Evolutionary conservation across 2,329 filamentous ascomycete genomes (phyloP), one percentile per base, ranked within the genome.

Genomic region (Trichoderma atrobrunneum): DNA sequence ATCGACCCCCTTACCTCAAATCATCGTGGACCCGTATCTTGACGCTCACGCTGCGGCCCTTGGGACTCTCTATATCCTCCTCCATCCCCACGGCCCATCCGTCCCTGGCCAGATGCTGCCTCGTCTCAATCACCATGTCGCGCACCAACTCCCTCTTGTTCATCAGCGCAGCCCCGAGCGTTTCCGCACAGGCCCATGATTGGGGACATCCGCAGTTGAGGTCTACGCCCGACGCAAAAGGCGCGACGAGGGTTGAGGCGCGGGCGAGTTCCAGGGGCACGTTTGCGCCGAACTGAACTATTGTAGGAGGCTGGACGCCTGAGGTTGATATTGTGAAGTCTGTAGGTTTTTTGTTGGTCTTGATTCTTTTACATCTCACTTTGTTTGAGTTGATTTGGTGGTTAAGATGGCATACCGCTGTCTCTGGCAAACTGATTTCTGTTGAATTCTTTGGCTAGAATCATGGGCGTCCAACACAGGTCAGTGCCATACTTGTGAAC

Each of bases 171-270:
- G 91, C 91, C 6, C 91, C 91, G 3, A 93, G 84, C 1, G 85
- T 88, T 79, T 91, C 89, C 56, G 90, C 87, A 76, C 91, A 91
- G 0, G 91, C 91, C 91, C 91, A 93, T 7, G 87, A 88, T 80
- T 93, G 91, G 8, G 91, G 91, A 77, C 91, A 93, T 12, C 91
- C 91, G 79, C 91, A 93, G 81, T 93, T 93, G 54, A 93, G 83
- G 76, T 93, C 90, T 3, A 93, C 86, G 74, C 91, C 91, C 76
- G 86, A 87, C 67, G 88, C 87, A 78, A 83, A 88, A 2, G 90
- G 90, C 0, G 86, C 87, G 3, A 89, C 88, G 62, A 93, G 85
- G 26, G 86, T 84, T 0, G 90, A 86, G 12, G 91, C 90, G 34
- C 90, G 86, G 16, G 88, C 84, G 59, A 93, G 84, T 78, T 93